Evolutionary conservation across 768 basidiomycete genomes (phyloP), one percentile per base, ranked within the genome.

Genomic region (Suillus decipiens): DNA sequence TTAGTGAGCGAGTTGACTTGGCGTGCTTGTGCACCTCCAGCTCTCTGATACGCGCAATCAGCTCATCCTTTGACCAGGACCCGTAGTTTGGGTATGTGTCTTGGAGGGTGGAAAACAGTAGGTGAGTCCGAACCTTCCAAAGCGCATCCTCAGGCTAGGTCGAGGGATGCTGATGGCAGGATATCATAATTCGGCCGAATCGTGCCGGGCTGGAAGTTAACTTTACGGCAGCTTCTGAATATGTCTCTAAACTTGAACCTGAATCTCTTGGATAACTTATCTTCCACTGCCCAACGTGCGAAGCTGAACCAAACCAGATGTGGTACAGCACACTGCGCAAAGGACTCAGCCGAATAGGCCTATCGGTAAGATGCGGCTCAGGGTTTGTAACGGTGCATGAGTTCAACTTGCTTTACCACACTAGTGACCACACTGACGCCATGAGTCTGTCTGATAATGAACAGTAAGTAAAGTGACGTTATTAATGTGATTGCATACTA

Each of bases 21-120:
- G 28, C 28, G 28, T 28, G 28, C 28, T 28, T 28, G 28, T 22
- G 63, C 63, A 59, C 67, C 60, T 92, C 89, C 51, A 92, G 81
- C 48, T 84, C 77, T 28, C 75, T 75, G 22, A 95, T 73, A 59
- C 85, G 82, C 45, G 85, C 81, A 59, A 94, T 86, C 62, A 94
- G 86, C 58, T 89, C 84, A 69, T 91, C 86, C 61, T 88, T 80
- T 64, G 85, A 82, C 82, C 86, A 86, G 63, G 72, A 69, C n/a
- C 3, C 81, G 73, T 88, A 89, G 50, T 77, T 72, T 60, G 75
- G 19, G 75, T 43, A 39, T 72, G 68, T 6, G 62, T 67, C 41
- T 66, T 72, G 28, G 73, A 70, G 11, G 73, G 68, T 55, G 73
- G 60, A 59, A 75, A 71, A 43, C 63, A 74, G 64, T 78, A 75